A percentile compares a stretch with the other conserved stretches of the same genome.
Conservation (phyloP, 306 rosid genomes). For the Ormosia emarginata region DNA sequence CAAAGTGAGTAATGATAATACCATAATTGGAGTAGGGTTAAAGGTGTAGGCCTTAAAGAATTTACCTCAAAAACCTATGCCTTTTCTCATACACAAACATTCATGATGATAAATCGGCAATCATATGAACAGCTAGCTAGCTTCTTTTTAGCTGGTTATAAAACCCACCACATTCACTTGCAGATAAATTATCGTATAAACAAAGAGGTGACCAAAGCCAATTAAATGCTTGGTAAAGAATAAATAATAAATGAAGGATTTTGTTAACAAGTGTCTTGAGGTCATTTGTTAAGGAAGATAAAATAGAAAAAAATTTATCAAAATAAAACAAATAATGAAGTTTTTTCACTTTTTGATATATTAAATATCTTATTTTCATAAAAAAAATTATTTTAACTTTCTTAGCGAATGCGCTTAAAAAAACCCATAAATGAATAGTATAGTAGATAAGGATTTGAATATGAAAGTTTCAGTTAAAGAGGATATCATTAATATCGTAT, state of each 20-base stretch:
- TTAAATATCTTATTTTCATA: too few species aligned
- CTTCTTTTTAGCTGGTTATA: neutral
- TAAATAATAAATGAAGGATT: neutral
- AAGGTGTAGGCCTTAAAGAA: neutral
- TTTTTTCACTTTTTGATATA: too few species aligned
- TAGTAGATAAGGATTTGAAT: slow-evolving; percentile 17
- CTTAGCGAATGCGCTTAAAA: too few species aligned
- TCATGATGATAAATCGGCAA: slow-evolving; percentile 18
- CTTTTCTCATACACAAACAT: neutral
- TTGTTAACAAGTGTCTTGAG: too few species aligned
- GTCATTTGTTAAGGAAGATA: too few species aligned
- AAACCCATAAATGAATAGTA: neutral
- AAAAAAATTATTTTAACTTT: too few species aligned
- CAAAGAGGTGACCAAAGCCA: neutral
- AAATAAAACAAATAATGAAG: too few species aligned
- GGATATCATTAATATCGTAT: slow-evolving; percentile 12
- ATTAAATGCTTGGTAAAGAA: slow-evolving; percentile 21
- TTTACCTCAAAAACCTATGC: neutral
- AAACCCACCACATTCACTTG: slow-evolving; percentile 17
- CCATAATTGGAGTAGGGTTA: neutral
- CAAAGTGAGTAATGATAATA: slow-evolving; percentile 8
- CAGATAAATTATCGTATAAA: neutral
- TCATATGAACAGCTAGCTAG: slow-evolving; percentile 8
- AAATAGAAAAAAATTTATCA: too few species aligned
- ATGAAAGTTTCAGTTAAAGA: slow-evolving; percentile 18